A percentile compares a stretch with the other conserved stretches of the same genome.
Evolutionary conservation across 768 basidiomycete genomes (phyloP).

Genomic region (Saitozyma sp.): DNA sequence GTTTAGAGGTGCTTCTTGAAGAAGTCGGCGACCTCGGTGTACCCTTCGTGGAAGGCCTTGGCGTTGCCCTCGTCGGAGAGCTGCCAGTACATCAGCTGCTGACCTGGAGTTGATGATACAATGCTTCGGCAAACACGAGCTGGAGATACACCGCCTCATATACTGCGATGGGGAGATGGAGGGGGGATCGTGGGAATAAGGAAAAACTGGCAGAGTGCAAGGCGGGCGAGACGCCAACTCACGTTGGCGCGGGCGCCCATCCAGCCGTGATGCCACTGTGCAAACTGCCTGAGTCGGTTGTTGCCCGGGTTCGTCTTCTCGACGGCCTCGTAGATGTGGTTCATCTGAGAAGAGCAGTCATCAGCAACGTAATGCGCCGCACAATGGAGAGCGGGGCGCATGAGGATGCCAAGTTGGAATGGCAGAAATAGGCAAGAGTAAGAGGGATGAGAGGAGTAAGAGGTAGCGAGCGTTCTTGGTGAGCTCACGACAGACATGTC

Average conservation of each 20-base stretch:
- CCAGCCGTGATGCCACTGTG: constrained; percentile 34
- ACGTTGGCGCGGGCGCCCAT: constrained; percentile 44
- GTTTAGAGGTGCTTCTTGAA: constrained; percentile 20
- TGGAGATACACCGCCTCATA: too few relatives aligned
- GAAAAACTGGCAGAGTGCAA: too few relatives aligned
- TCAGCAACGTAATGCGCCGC: neutral
- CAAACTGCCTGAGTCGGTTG: constrained; percentile 33
- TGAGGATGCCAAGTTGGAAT: too few relatives aligned
- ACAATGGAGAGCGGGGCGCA: too few relatives aligned
- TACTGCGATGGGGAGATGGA: too few relatives aligned
- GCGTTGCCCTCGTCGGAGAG: constrained; percentile 13
- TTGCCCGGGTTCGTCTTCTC: constrained; percentile 38
- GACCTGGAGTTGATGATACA: too few relatives aligned
- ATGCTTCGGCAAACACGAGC: too few relatives aligned
- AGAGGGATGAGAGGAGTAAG: too few relatives aligned
- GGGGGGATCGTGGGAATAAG: too few relatives aligned
- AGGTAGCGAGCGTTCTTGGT: neutral
- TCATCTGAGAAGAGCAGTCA: constrained; percentile 29
- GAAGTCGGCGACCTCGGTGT: constrained; percentile 13
- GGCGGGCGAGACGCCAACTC: too few relatives aligned
- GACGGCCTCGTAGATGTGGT: constrained; percentile 30
- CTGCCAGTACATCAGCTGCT: too few relatives aligned
- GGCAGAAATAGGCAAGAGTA: too few relatives aligned
- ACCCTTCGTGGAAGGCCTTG: constrained; percentile 17
- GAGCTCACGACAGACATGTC: constrained; percentile 59